These are phyloP conservation scores for Penicillium soppii DNA, from an alignment of 495 filamentous ascomycete genomes.

Conservation along the genomic window DNA sequence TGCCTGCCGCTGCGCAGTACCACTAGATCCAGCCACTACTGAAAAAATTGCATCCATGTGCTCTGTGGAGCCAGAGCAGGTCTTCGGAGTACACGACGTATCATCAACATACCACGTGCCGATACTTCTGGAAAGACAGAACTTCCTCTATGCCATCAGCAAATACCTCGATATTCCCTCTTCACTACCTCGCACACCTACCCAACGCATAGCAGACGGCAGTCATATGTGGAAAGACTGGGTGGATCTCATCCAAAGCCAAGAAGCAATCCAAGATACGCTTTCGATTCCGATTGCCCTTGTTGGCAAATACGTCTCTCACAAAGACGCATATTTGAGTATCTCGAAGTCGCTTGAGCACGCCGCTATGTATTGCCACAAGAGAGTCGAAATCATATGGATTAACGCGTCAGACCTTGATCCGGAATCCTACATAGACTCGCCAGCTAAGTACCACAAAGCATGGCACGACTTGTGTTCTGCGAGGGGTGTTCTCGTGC, in stretches of 20 bases:
- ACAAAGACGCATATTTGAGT: conserved; percentile 76
- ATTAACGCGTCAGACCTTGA: conserved; percentile 82
- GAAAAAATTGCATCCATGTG: conserved; percentile 83
- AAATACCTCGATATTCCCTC: neutral
- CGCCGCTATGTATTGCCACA: conserved; percentile 75
- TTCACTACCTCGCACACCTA: conserved; percentile 10
- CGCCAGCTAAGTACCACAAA: conserved; percentile 75
- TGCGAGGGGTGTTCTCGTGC: conserved; percentile 53
- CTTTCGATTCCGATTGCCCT: conserved; percentile 77
- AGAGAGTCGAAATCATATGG: conserved; percentile 75
- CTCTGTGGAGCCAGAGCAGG: conserved; percentile 73
- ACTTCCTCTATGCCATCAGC: conserved; percentile 58
- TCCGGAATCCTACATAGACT: conserved; percentile 44
- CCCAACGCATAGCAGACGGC: conserved; percentile 55
- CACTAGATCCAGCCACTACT: conserved; percentile 65
- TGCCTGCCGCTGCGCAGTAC: conserved; percentile 77
- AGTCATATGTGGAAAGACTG: conserved; percentile 68
- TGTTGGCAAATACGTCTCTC: conserved; percentile 82
- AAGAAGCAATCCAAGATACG: conserved; percentile 56
- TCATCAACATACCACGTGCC: conserved; percentile 84
- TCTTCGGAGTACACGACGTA: conserved; percentile 79
- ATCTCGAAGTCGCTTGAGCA: conserved; percentile 86
- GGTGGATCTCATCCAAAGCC: conserved; percentile 60
- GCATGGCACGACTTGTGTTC: conserved; percentile 77
- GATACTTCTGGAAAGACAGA: conserved; percentile 74